These are phyloP conservation scores for Pythium aquatile DNA, from an alignment of 352 stramenopile genomes.

Conservation along the genomic window DNA sequence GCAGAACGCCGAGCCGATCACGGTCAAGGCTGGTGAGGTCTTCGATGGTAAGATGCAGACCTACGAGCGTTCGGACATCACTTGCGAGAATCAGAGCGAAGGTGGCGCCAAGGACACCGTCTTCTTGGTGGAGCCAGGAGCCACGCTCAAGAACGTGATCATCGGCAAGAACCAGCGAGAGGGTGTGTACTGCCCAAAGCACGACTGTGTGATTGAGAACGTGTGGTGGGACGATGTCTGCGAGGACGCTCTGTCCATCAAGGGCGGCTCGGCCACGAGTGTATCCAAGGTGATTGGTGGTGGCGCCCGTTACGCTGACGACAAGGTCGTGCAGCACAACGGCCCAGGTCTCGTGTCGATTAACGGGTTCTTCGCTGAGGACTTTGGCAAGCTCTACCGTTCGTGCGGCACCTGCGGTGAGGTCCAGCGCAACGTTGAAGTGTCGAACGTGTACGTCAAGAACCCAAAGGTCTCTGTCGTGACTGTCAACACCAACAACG, in stretches of 20 bases:
- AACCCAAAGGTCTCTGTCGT: constrained; percentile 41
- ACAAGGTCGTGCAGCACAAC: constrained; percentile 59
- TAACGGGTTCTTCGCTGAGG: constrained; percentile 42
- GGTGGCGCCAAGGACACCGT: constrained; percentile 11
- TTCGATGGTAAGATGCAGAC: too few relatives aligned
- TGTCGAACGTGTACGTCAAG: constrained; percentile 45
- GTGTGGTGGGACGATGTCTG: constrained; percentile 47
- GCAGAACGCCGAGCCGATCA: constrained; percentile 11
- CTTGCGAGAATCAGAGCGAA: constrained; percentile 23
- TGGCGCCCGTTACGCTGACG: constrained; percentile 38
- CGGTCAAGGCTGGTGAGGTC: constrained; percentile 16
- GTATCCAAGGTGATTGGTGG: constrained; percentile 36
- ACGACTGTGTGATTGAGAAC: too few relatives aligned
- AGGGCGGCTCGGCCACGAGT: constrained; percentile 35
- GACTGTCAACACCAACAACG: constrained; percentile 45
- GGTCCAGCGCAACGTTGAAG: constrained; percentile 33
- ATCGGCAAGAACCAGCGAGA: too few relatives aligned
- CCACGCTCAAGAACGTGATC: too few relatives aligned
- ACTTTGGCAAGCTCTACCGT: constrained; percentile 18
- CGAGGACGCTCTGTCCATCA: constrained; percentile 45
- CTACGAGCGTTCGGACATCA: constrained; percentile 21
- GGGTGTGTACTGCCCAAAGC: too few relatives aligned
- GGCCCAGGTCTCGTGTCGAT: constrained; percentile 37
- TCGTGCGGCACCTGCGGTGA: constrained; percentile 2
- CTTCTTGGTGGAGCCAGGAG: constrained; percentile 13